phyloP scores from a whole-genome alignment of 306 rosid genomes.

The Ceratonia siliqua region DNA sequence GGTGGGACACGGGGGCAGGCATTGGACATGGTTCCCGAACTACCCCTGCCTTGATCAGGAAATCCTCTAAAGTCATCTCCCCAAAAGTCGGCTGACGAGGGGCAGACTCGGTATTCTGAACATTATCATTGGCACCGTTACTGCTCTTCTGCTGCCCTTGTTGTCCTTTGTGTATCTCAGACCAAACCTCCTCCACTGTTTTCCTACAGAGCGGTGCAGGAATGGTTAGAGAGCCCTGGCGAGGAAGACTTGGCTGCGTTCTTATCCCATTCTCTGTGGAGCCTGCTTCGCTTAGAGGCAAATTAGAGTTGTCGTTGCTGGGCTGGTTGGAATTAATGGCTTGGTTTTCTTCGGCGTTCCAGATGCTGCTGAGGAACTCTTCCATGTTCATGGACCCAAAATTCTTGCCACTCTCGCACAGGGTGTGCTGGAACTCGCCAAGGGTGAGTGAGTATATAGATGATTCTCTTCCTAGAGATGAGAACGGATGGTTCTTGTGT shows the following conservation, averaged over 20 bases:
- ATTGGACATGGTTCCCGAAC: conserved; percentile 48
- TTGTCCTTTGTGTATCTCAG: conserved; percentile 61
- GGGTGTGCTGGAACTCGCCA: conserved; percentile 74
- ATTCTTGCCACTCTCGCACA: conserved; percentile 66
- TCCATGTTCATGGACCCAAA: conserved; percentile 96
- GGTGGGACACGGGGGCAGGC: conserved; percentile 28
- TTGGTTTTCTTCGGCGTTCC: conserved; percentile 83
- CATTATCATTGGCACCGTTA: background rate
- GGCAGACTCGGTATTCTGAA: conserved; percentile 47
- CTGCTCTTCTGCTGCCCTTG: conserved; percentile 22
- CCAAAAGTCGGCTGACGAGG: conserved; percentile 75
- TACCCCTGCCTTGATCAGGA: conserved; percentile 77
- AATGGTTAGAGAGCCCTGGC: conserved; percentile 67
- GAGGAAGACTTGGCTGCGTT: conserved; percentile 60
- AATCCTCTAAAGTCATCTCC: conserved; percentile 89
- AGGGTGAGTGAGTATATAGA: conserved; percentile 86
- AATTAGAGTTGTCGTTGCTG: background rate
- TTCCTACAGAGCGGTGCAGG: conserved; percentile 74
- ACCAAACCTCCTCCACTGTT: conserved; percentile 90
- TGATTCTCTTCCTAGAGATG: conserved; percentile 65
- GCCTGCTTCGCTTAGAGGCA: conserved; percentile 12
- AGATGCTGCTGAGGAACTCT: conserved; percentile 76
- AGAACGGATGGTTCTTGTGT: conserved; percentile 33
- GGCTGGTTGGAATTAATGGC: conserved; percentile 18
- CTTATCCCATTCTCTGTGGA: conserved; percentile 38